Evolutionary conservation across 306 rosid genomes (phyloP), one percentile per base, ranked within the genome.

Genomic region (Pachyrhizus erosus): DNA sequence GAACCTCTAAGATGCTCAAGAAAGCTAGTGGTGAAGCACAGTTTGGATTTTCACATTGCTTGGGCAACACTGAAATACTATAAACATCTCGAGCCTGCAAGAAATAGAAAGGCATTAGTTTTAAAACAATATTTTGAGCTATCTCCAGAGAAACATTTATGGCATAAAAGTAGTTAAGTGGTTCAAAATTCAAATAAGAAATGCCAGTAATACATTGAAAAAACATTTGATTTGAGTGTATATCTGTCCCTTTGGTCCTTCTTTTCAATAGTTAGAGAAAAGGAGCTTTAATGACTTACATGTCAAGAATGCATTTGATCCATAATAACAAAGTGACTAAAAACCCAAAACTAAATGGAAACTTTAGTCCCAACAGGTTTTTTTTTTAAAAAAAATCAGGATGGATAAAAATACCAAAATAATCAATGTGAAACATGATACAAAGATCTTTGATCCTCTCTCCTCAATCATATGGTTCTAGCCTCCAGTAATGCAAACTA

Each of bases 1-100:
- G 84, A 88, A 87, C 89, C 87, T 89, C 90, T 82, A 90, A 73
- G 84, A 90, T 73, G 82, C 93, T 89, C 70, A 89, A 77, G 82
- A 91, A 87, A 75, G 92, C 86, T 57, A 88, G 78, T 10, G 89
- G 81, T n/a, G 93, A 83, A 85, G 87, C 89, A 75, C 91, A 84
- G 73, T 80, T 84, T 79, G 83, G 77, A 78, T 58, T 84, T 76
- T 79, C 85, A 29, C 42, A 84, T 55, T 88, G 94, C 83, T 87
- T 82, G 51, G 91, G 83, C 85, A 86, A 74, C 84, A 91, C 79
- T 42, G 91, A 87, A 89, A 89, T 81, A 82, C 91, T 85, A 69
- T 78, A 93, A 77, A 90, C 72, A 85, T 95, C 95, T 89, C 73
- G 85, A 67, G 80, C 90, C 98, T 94, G 88, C 86, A 82, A 82